Conservation (phyloP, 1,139 yeast species). For the Debaryomyces psychrophilus region DNA sequence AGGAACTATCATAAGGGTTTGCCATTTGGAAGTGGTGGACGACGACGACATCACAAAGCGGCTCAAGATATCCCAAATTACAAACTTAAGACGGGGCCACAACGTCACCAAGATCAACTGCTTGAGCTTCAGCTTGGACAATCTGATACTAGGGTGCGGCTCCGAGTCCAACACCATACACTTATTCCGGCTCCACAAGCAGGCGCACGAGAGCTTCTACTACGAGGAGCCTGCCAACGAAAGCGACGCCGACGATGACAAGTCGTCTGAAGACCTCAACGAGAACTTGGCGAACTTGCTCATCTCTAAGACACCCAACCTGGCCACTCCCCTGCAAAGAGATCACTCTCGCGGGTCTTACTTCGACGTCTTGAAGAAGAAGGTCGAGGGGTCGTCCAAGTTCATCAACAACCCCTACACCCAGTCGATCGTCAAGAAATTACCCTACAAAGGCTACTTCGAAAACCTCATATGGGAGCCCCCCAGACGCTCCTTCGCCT, state of each 20-base stretch:
- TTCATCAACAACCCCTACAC: conserved; percentile 42
- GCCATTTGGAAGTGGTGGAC: conserved; percentile 22
- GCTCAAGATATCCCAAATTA: conserved; percentile 32
- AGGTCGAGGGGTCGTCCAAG: conserved; percentile 20
- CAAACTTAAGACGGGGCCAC: conserved; percentile 71
- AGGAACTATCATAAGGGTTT: conserved; percentile 71
- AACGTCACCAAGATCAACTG: conserved; percentile 59
- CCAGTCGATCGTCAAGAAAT: conserved; percentile 39
- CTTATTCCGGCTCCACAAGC: conserved; percentile 49
- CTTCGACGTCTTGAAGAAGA: conserved; percentile 21
- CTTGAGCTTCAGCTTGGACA: conserved; percentile 55
- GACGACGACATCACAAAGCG: conserved; percentile 15
- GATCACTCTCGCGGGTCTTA: conserved; percentile 19
- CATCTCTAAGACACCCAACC: conserved; percentile 30
- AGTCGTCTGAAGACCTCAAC: conserved; percentile 43
- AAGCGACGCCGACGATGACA: conserved; percentile 16
- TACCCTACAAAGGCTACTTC: conserved; percentile 47
- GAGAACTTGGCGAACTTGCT: conserved; percentile 48
- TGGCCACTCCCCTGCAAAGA: conserved; percentile 15
- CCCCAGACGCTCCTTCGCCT: conserved; percentile 49
- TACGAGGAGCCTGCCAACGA: conserved; percentile 17
- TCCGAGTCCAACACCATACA: conserved; percentile 73
- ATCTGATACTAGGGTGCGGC: conserved; percentile 61
- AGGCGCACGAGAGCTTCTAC: conserved; percentile 6
- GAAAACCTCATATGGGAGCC: conserved; percentile 51